Base-by-base conservation (phyloP, 306 rosid genomes). In the Gleditsia sinensis region DNA sequence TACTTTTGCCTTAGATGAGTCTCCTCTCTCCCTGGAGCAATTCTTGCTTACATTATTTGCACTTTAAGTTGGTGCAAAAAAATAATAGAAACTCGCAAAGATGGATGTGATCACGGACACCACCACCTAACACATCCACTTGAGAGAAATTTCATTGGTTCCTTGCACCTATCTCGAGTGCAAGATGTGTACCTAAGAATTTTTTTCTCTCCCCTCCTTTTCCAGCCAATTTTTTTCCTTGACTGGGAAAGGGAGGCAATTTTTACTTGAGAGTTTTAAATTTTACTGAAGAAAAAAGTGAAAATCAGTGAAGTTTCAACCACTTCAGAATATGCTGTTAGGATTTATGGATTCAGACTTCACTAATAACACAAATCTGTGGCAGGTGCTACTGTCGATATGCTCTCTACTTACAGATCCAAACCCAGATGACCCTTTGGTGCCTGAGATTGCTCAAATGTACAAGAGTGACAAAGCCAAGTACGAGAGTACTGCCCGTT, bases 361-460 rank as follows among this genome's bases (percentile, higher is more conserved):
- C 3, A 51, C 24, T 23, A 14, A 5, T 0, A 6, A 5, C 20
- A 14, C 49, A n/a, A 54, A 36, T 49, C 24, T 40, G 21, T 58
- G 23, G 72, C 45, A 69, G 88, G 85, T 84, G 43, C 75, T 84
- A 16, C 63, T 84, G 49, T 84, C 88, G 30, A 80, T 84, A 62
- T 80, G 88, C 83, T 84, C 88, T 2, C 77, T 84, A 56, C 65
- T 84, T 72, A 84, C 88, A 50, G 88, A 84, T 33, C 88, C 88
- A 2, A 84, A 84, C 75, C 88, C 85, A 0, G 88, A 84, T 7
- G 85, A 84, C 9, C 88, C 88, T 50, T 65, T 84, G 70, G 88
- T 80, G 59, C 88, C 88, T 9, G 88, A 80, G 72, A 77, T 84
- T 56, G 88, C 88, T 20, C 72, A 77, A 20, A 80, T 80, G 85